Evolutionary conservation across 2,329 filamentous ascomycete genomes (phyloP), one percentile per base, ranked within the genome.

Genomic region (Arthrobotrys sinensis): DNA sequence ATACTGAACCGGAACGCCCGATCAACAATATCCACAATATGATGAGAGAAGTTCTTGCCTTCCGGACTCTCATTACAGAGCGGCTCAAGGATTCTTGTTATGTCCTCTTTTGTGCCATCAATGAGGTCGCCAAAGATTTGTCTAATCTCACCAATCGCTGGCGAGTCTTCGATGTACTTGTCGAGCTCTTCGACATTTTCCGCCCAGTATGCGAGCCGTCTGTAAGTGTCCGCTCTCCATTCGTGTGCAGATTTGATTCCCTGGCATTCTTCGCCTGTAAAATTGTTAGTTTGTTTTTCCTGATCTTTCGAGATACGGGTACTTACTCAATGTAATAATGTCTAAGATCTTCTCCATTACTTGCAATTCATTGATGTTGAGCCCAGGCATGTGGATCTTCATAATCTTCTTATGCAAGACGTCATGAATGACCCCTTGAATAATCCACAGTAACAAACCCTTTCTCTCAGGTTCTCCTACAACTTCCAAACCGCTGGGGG

Each of bases 151-250:
- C 24, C 19, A 14, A 70, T 40, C 8, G 32, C 72, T 19, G 57
- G 57, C 4, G 72, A 66, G 1, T 43, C 21, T 36, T 66, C 60
- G 38, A 32, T 45, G 21, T 77, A 36, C 21, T 70, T 66, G 11
- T 36, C 24, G 3, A 77, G 50, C 40, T 70, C 57, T 1, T 71
- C 72, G 21, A 71, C 28, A 10, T 78, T 67, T 32, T 78, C 68
- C 2, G 67, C 53, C 75, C 66, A 78, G 36, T 78, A 71, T 19
- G 67, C 75, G 11, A 78, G 62, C 28, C 53, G 32, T 34, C 24
- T 67, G 38, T 53, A 78, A 2, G 75, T 78, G 6, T 78, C 75
- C 1, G 75, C 50, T 48, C 75, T 63, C 75, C 75, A 78, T 21
- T 78, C 46, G 19, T 67, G 45, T 0, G 75, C 75, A 8, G 24